A percentile compares a stretch with the other conserved stretches of the same genome.
These are phyloP conservation scores for Dactylellina drechsleri DNA, from an alignment of 2,329 filamentous ascomycete genomes.

Conservation along the genomic window DNA sequence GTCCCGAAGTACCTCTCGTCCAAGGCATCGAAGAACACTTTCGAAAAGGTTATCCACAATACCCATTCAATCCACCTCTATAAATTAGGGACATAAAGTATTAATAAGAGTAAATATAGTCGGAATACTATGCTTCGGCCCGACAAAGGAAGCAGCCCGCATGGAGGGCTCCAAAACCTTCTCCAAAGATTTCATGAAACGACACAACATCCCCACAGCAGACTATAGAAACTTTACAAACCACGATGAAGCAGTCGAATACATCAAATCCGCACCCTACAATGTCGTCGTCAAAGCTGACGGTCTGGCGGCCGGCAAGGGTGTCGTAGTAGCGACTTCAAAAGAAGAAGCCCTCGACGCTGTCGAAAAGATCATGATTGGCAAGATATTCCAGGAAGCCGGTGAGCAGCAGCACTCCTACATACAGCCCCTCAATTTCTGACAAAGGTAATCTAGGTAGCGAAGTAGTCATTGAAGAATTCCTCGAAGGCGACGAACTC, in stretches of 20 bases:
- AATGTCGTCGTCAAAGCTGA: conserved; percentile 92
- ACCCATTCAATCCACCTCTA: not conserved
- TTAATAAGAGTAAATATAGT: conserved; percentile 62
- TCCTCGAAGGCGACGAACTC: conserved; percentile 87
- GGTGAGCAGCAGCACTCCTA: conserved; percentile 60
- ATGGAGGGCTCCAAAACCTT: conserved; percentile 98
- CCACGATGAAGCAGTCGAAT: conserved; percentile 76
- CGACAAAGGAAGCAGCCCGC: conserved; percentile 80
- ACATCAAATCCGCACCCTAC: conserved; percentile 77
- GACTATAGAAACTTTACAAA: conserved; percentile 87
- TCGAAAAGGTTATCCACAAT: conserved; percentile 63
- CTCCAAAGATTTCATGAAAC: conserved; percentile 97
- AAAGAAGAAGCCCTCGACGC: conserved; percentile 85
- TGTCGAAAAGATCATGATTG: conserved; percentile 88
- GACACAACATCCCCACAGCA: conserved; percentile 88
- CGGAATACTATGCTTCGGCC: conserved; percentile 85
- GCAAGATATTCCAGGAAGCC: conserved; percentile 84
- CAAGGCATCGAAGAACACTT: conserved; percentile 89
- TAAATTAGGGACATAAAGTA: not conserved
- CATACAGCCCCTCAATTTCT: not conserved
- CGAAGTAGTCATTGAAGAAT: conserved; percentile 96
- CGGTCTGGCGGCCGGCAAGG: conserved; percentile 92
- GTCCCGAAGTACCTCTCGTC: conserved; percentile 92
- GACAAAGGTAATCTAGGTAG: conserved; percentile 64
- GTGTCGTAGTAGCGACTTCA: conserved; percentile 85